Evolutionary conservation across 2,329 filamentous ascomycete species (phyloP).

Genomic region (Colletotrichum viniferum): DNA sequence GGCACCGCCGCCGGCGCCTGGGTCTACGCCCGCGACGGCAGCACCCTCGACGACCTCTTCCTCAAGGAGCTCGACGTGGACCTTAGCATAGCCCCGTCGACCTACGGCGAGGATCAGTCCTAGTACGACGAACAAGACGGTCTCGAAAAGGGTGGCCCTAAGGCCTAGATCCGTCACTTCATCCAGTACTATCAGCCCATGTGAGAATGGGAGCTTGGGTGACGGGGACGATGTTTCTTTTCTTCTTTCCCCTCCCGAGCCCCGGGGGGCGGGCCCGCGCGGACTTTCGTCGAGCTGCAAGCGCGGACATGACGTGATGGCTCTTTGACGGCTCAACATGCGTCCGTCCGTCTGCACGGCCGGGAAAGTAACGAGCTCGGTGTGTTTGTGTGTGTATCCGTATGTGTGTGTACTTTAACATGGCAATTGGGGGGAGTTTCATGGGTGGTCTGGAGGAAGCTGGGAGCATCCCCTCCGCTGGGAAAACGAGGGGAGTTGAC

Average conservation of each 20-base stretch:
- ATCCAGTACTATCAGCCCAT: neutral
- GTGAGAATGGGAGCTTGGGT: neutral
- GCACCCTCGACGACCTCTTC: slow-evolving; percentile 74
- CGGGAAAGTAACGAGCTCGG: neutral
- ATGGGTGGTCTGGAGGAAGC: neutral
- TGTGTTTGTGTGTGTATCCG: neutral
- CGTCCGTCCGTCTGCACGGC: neutral
- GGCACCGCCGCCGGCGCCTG: slow-evolving; percentile 76
- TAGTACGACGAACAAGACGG: neutral
- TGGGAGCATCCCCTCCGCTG: neutral
- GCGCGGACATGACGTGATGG: neutral
- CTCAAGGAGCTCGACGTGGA: slow-evolving; percentile 77
- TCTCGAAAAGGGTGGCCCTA: neutral
- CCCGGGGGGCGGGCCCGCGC: neutral
- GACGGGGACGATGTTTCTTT: neutral
- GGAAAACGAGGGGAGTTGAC: neutral
- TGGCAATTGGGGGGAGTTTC: slow-evolving; percentile 15
- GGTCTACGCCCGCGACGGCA: slow-evolving; percentile 88
- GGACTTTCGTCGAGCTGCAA: neutral
- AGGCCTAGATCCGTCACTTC: neutral
- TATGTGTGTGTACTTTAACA: slow-evolving; percentile 9
- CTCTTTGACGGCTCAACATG: neutral
- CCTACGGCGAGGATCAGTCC: slow-evolving; percentile 20
- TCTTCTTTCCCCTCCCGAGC: neutral
- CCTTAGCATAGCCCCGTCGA: slow-evolving; percentile 40